Percentiles rank a stretch among this genome's conserved stretches.
These are phyloP conservation scores for Blastobotrys arbuscula DNA, from an alignment of 1,139 yeast species.

Conservation along the genomic window DNA sequence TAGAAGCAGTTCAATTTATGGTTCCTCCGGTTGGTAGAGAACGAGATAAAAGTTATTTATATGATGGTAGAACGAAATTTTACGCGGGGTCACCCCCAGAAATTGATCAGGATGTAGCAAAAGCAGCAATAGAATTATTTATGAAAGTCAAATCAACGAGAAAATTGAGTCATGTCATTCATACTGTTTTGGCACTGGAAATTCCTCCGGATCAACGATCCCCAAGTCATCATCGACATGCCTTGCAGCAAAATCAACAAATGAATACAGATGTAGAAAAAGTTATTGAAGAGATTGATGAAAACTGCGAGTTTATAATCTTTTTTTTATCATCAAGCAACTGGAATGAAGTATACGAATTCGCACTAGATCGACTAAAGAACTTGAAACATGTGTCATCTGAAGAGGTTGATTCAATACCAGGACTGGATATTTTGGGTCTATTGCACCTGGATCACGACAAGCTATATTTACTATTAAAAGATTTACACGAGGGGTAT, in stretches of 20 bases:
- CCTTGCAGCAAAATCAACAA: neutral
- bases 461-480: constrained; percentile 38
- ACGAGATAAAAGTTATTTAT: constrained; percentile 23
- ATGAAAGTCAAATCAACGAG: constrained; percentile 27
- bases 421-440: constrained; percentile 49
- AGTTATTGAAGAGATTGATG: constrained; percentile 41
- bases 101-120: constrained; percentile 24
- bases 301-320: constrained; percentile 41
- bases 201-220: constrained; percentile 16
- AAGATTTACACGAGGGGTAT: constrained; percentile 36
- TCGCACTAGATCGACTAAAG: constrained; percentile 23
- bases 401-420: constrained; percentile 32
- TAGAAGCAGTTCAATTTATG: constrained; percentile 3
- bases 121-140: constrained; percentile 26
- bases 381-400: constrained; percentile 30
- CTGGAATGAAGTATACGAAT: constrained; percentile 37
- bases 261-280: neutral
- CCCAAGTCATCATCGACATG: constrained; percentile 10
- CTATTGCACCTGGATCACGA: constrained; percentile 43
- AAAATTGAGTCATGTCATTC: constrained; percentile 23
- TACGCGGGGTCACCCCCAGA: constrained; percentile 31
- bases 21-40: constrained; percentile 19
- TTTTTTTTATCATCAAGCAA: constrained; percentile 53
- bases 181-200: constrained; percentile 19
- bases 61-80: constrained; percentile 20